phyloP scores from a whole-genome alignment of 768 basidiomycete species.

The Auriscalpium orientale region DNA sequence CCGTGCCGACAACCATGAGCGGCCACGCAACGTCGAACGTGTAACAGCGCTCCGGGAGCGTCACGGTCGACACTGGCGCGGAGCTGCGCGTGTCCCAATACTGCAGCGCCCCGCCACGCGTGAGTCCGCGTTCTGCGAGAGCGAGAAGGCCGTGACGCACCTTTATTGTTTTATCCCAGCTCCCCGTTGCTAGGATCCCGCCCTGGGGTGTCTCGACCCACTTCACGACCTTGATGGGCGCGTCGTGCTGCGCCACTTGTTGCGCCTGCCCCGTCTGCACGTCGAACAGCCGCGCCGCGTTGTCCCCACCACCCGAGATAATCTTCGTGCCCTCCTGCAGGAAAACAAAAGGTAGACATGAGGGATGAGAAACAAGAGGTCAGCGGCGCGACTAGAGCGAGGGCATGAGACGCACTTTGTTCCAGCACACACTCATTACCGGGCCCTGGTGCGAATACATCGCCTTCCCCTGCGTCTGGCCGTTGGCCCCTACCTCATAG shows the following conservation, averaged over 20 bases:
- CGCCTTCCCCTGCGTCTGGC: constrained; percentile 82
- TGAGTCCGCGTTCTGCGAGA: no score
- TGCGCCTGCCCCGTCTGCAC: constrained; percentile 70
- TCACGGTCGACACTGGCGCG: constrained; percentile 70
- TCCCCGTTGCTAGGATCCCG: constrained; percentile 83
- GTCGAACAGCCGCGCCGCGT: constrained; percentile 91
- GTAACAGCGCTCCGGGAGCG: constrained; percentile 88
- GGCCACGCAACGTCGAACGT: constrained; percentile 76
- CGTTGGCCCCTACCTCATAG: constrained; percentile 78
- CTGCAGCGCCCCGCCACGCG: constrained; percentile 29
- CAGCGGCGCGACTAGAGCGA: not conserved
- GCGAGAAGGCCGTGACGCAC: constrained; percentile 31
- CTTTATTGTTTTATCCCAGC: constrained; percentile 97
- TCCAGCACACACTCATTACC: constrained; percentile 85
- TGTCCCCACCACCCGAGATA: constrained; percentile 91
- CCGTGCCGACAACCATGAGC: constrained; percentile 87
- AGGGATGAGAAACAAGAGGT: constrained; percentile 1
- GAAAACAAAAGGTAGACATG: not conserved
- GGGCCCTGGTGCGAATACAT: constrained; percentile 89
- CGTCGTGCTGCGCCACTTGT: constrained; percentile 89
- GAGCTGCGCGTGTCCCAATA: constrained; percentile 87
- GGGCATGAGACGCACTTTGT: constrained; percentile 50
- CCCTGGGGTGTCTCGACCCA: constrained; percentile 73
- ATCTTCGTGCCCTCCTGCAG: constrained; percentile 81
- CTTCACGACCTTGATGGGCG: constrained; percentile 73